These are phyloP conservation scores for Elongisporangium prolatum DNA, from an alignment of 352 stramenopile genomes.

Conservation along the genomic window DNA sequence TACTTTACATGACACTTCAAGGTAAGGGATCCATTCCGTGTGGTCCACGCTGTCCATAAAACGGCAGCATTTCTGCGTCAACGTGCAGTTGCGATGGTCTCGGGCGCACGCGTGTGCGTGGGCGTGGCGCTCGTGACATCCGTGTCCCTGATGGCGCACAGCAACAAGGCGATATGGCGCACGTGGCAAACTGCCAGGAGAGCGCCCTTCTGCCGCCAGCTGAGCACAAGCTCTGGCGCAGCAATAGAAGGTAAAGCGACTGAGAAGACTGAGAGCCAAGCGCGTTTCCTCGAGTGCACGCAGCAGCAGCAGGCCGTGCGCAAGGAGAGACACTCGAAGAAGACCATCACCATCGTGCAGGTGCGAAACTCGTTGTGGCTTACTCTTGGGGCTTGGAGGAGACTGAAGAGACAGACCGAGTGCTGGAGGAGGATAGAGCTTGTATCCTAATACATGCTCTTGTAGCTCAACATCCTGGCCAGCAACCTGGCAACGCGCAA, in stretches of 20 bases:
- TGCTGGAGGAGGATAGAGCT: background rate
- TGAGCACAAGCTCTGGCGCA: constrained; percentile 4
- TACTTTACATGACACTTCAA: background rate
- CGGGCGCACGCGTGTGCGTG: constrained; percentile 63
- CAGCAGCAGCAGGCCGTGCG: constrained; percentile 37
- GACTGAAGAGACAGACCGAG: constrained; percentile 1
- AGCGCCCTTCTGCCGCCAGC: constrained; percentile 13
- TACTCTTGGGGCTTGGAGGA: background rate
- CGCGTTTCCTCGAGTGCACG: constrained; percentile 39
- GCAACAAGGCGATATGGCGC: constrained; percentile 49
- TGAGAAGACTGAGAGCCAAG: background rate
- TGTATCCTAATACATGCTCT: no score
- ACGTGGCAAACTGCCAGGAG: constrained; percentile 19
- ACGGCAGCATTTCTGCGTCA: background rate
- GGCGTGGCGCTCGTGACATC: constrained; percentile 66
- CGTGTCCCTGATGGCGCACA: constrained; percentile 39
- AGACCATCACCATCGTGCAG: constrained; percentile 79
- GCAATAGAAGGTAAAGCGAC: background rate
- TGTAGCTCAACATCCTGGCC: constrained; percentile 79
- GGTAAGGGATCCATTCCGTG: background rate
- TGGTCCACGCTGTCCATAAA: background rate
- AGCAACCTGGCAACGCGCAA: constrained; percentile 82
- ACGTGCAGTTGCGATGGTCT: constrained; percentile 7
- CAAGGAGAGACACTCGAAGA: constrained; percentile 26
- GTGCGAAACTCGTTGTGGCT: constrained; percentile 11